Evolutionary conservation across 768 basidiomycete genomes (phyloP).

Genomic region (Xanthoconium purpureum): DNA sequence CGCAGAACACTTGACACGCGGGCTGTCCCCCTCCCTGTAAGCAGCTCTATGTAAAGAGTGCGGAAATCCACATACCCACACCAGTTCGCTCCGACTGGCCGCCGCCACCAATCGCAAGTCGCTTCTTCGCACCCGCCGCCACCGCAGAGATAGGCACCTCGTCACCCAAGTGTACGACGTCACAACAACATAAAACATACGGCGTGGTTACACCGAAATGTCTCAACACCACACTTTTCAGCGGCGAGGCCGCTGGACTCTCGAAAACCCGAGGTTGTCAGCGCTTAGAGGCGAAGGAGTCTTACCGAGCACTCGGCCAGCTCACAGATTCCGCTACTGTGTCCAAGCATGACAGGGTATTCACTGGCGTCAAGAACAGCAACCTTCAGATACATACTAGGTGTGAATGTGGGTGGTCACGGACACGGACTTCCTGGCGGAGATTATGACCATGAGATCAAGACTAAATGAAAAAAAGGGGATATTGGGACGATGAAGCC

Average conservation of each 20-base stretch:
- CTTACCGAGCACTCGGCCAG: not conserved
- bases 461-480: not conserved
- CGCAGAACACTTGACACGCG: not conserved
- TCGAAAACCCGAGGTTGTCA: not conserved
- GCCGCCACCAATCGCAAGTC: not conserved
- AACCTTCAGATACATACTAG: not conserved
- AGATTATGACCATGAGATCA: conserved; percentile 13
- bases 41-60: not conserved
- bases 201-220: conserved; percentile 2
- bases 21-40: not conserved
- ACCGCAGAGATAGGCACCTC: conserved; percentile 16
- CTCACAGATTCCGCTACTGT: not conserved
- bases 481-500: not conserved
- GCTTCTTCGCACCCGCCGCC: conserved; percentile 26
- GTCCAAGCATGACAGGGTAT: not conserved
- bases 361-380: not conserved
- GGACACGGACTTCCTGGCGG: conserved; percentile 11
- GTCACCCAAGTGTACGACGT: conserved; percentile 3
- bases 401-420: not conserved
- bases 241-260: not conserved
- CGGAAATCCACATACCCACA: conserved; percentile 5
- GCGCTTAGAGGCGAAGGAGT: not conserved
- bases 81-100: conserved; percentile 1
- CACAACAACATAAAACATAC: conserved; percentile 10
- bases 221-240: conserved; percentile 5